Base-by-base conservation (phyloP, 371 early-diverging fungal genomes). In the Mortierella sp. region DNA sequence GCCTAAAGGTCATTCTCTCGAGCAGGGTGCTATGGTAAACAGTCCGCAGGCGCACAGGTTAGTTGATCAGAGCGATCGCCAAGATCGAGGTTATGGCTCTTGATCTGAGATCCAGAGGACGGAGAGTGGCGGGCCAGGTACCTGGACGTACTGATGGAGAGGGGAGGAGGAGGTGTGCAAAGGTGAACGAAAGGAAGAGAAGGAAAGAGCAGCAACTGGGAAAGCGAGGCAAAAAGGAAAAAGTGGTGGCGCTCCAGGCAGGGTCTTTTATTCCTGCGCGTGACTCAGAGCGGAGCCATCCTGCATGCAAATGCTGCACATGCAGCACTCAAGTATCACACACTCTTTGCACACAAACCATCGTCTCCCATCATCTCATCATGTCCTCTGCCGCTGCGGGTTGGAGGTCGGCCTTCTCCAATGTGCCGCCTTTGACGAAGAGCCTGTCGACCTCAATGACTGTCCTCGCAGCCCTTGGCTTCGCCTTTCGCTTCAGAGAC, bases 1-100 rank as follows among this genome's bases (percentile, higher is more conserved):
- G 65, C 16, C 55, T 52, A 29, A 63, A 79, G n/a, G 74, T 57
- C 67, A 72, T 69, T 57, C n/a, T n/a, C n/a, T n/a, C n/a, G n/a
- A n/a, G n/a, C n/a, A n/a, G n/a, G n/a, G n/a, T n/a, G n/a, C n/a
- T n/a, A n/a, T n/a, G n/a, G n/a, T n/a, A n/a, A n/a, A n/a, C n/a
- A n/a, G n/a, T n/a, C n/a, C n/a, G n/a, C n/a, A n/a, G n/a, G n/a
- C n/a, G n/a, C n/a, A n/a, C n/a, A n/a, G n/a, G n/a, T n/a, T 59
- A 44, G 45, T 45, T 48, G 31, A 50, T 40, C 47, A 21, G 24
- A 48, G 10, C 6, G 21, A 21, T 25, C 14, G 13, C 7, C 2
- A 3, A 39, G n/a, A n/a, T n/a, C n/a, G n/a, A n/a, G n/a, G n/a
- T n/a, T n/a, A n/a, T n/a, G n/a, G n/a, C n/a, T n/a, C n/a, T n/a